Base-by-base conservation (phyloP, 2,329 filamentous ascomycete species). In the Aotearoamyces nothofagi region DNA sequence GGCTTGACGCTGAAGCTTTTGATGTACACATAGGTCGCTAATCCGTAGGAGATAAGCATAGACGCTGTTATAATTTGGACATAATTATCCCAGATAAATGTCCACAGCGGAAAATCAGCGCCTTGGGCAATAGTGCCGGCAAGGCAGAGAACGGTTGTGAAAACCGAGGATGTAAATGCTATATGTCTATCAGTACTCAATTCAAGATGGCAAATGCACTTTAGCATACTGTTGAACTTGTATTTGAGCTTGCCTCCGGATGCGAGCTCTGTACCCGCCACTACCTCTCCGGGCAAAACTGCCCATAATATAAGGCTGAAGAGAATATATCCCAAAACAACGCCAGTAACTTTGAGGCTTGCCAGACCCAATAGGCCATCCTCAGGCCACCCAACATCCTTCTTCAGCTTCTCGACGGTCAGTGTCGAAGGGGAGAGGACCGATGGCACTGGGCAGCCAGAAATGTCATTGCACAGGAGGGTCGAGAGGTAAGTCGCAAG, bases 81-180 rank as follows among this genome's bases (percentile, higher is more conserved):
- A 50, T 87, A 92, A 58, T 96, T 87, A 49, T 92, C 76, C 59
- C 79, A 77, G 47, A 96, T 83, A 55, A 84, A 96, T 15, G 77
- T 81, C 87, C 87, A 98, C 29, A 94, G 68, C 6, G 72, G 66
- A 45, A 92, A 94, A 12, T 87, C 66, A 29, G 82, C 71, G 32
- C 87, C 87, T 42, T 87, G 69, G 3, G 73, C 55, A 22, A 74
- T 54, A 3, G 84, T 93, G 27, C 84, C 86, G 6, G 75, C 75
- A 17, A 72, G 72, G 29, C 76, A 68, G 5, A 77, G 60, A n/a
- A 65, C 63, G 24, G 92, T 60, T 28, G 77, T 86, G 37, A 78
- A 63, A 31, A 83, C 54, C 35, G 76, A 76, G n/a, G 81, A 83
- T 38, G 62, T 58, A 52, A 90, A 77, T 7, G 82, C 81, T 87